Evolutionary conservation across 345 rosid species (phyloP), one percentile per base, ranked within the genome.

Genomic region (Cardamine chenopodiifolia): DNA sequence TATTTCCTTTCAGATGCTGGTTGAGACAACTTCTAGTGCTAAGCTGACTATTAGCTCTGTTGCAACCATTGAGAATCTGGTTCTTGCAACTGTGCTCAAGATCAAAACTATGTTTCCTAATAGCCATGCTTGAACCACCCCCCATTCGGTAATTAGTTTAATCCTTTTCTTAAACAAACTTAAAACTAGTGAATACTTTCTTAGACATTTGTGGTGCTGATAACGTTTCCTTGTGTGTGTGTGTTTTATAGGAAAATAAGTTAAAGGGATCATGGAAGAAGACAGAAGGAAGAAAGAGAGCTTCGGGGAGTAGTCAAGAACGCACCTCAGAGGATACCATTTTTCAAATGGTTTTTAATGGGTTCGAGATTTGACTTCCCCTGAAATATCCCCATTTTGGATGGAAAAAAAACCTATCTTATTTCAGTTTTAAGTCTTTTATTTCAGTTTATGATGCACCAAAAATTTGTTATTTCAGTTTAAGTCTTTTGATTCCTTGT

Each of bases 311-410:
- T 78, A 91, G 96, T 91, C 96, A 86, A 88, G 90, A 88, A 79
- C 89, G 89, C 87, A 85, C 96, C 93, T 84, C 78, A 37, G 13
- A 45, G 47, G 81, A 71, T 83, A 64, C 86, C 82, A 79, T 25
- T 13, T 23, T 59, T 58, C 2, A 71, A 72, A 69, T 82, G 74
- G 35, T 57, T 35, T 17, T 31, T 42, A 5, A 54, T 4, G 57
- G 88, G 94, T 90, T 90, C 90, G 86, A 92, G 89, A n/a, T 87
- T 88, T 92, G 95, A 87, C 96, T 90, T 86, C 9, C 29, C 61
- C 59, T 47, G 31, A 12, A 34, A 6, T 12, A 34, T 34, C 13
- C n/a, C 62, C 62, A 32, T 58, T 31, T 14, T 0, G 2, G 62
- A 58, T 58, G 23, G n/a, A 28, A 28, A n/a, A 29, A 14, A 14